Percentiles rank a stretch among this genome's conserved stretches.
Evolutionary conservation across 2,329 filamentous ascomycete species (phyloP).

Genomic region (Tolypocladium sp.): DNA sequence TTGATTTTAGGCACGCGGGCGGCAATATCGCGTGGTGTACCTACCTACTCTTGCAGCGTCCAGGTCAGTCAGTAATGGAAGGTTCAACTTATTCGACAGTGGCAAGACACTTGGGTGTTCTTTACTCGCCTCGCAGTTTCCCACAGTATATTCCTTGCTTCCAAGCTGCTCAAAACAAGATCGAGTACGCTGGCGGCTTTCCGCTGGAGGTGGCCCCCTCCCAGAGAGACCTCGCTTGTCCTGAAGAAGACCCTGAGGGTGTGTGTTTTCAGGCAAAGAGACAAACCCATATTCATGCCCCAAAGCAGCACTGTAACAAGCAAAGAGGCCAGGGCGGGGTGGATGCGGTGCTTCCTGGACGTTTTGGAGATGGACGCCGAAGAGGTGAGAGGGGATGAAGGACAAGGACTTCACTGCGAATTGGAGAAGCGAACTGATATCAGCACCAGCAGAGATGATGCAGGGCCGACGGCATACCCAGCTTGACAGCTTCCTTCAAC

Average conservation of each 20-base stretch:
- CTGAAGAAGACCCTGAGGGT: neutral
- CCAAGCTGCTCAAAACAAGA: neutral
- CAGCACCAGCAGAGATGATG: no score
- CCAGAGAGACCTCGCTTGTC: neutral
- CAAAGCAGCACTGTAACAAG: neutral
- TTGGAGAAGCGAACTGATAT: neutral
- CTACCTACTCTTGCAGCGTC: neutral
- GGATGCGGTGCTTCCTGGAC: no score
- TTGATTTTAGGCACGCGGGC: neutral
- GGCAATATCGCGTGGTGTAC: neutral
- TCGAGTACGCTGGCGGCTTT: neutral
- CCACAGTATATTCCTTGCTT: neutral
- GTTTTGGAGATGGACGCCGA: neutral
- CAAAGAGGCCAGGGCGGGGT: neutral
- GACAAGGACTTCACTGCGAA: no score
- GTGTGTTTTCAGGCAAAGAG: neutral
- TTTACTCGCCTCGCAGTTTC: no score
- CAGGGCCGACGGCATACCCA: neutral
- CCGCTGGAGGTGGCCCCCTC: no score
- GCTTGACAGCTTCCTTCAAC: neutral
- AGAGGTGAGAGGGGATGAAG: neutral
- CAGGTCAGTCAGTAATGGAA: neutral
- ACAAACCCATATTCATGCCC: neutral
- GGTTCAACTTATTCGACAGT: neutral
- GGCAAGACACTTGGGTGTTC: neutral